Evolutionary conservation across 1,139 yeast species (phyloP).

Genomic region (Fermentozyma sake): DNA sequence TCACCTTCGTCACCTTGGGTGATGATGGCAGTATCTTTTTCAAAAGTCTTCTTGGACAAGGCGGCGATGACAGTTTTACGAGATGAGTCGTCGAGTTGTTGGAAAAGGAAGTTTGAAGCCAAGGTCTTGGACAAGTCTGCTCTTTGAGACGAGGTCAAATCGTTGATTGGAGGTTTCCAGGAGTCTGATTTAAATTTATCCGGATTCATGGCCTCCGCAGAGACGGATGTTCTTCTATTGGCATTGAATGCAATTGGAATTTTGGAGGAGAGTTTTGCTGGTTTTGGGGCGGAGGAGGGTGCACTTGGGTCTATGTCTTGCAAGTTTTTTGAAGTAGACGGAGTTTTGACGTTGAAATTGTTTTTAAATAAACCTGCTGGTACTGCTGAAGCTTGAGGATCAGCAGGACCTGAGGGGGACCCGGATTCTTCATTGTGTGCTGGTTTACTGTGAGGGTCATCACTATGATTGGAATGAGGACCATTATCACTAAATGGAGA

Average conservation of each 20-base stretch:
- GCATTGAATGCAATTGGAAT: constrained; percentile 66
- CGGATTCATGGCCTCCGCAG: constrained; percentile 72
- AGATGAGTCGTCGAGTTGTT: constrained; percentile 69
- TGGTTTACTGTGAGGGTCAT: constrained; percentile 14
- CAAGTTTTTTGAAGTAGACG: constrained; percentile 16
- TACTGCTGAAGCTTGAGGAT: constrained; percentile 6
- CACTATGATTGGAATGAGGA: constrained; percentile 48
- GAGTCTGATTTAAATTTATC: constrained; percentile 52
- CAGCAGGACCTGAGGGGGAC: constrained; percentile 2
- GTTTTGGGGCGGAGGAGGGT: constrained; percentile 5
- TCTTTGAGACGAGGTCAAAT: constrained; percentile 61
- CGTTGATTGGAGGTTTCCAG: constrained; percentile 73
- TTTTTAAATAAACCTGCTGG: constrained; percentile 39
- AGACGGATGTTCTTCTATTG: constrained; percentile 80
- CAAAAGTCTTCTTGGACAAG: constrained; percentile 63
- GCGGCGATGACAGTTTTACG: constrained; percentile 78
- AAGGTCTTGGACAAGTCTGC: constrained; percentile 66
- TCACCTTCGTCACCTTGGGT: constrained; percentile 97
- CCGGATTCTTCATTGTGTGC: constrained; percentile 6
- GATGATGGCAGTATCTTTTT: constrained; percentile 64
- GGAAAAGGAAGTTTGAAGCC: constrained; percentile 76
- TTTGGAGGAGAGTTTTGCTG: constrained; percentile 17
- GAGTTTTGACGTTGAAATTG: constrained; percentile 37
- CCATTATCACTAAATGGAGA: constrained; percentile 63
- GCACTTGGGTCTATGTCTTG: constrained; percentile 22